These are phyloP conservation scores for Podospora australis DNA, from an alignment of 495 filamentous ascomycete species.

Conservation along the genomic window DNA sequence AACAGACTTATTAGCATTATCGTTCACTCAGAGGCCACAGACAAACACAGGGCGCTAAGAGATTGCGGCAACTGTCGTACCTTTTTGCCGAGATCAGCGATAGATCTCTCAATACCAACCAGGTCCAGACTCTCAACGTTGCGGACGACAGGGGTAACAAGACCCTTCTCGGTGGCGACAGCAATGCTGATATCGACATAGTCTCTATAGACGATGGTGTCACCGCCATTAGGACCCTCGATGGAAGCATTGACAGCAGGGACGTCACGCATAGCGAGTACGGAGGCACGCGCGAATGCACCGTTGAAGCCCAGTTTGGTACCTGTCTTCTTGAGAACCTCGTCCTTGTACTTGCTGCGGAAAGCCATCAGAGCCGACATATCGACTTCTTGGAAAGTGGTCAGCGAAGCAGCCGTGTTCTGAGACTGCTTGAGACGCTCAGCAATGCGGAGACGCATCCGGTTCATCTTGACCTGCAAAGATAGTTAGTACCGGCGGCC, in stretches of 20 bases:
- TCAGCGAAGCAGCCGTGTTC: slow-evolving; percentile 94
- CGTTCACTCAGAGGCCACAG: too few relatives aligned
- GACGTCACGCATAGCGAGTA: slow-evolving; percentile 89
- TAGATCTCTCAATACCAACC: slow-evolving; percentile 82
- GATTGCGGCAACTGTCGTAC: slow-evolving; percentile 29
- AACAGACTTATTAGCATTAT: slow-evolving; percentile 15
- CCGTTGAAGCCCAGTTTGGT: slow-evolving; percentile 99
- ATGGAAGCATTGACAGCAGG: slow-evolving; percentile 98
- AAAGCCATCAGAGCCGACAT: slow-evolving; percentile 98
- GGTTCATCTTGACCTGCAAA: slow-evolving; percentile 94
- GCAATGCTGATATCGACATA: slow-evolving; percentile 98
- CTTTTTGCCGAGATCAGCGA: slow-evolving; percentile 95
- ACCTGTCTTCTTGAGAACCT: slow-evolving; percentile 88
- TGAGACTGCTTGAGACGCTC: slow-evolving; percentile 98
- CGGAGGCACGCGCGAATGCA: slow-evolving; percentile 86
- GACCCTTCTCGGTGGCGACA: slow-evolving; percentile 94
- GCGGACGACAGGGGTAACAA: slow-evolving; percentile 93
- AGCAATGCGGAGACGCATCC: slow-evolving; percentile 94
- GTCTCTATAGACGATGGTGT: slow-evolving; percentile 96
- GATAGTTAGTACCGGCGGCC: slow-evolving; percentile 1
- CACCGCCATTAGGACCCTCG: slow-evolving; percentile 87
- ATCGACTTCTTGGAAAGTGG: slow-evolving; percentile 99
- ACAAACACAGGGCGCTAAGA: not conserved
- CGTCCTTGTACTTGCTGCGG: slow-evolving; percentile 94
- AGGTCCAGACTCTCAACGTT: slow-evolving; percentile 86